phyloP scores from a whole-genome alignment of 2,329 filamentous ascomycete genomes.

The Clonostachys sp. region DNA sequence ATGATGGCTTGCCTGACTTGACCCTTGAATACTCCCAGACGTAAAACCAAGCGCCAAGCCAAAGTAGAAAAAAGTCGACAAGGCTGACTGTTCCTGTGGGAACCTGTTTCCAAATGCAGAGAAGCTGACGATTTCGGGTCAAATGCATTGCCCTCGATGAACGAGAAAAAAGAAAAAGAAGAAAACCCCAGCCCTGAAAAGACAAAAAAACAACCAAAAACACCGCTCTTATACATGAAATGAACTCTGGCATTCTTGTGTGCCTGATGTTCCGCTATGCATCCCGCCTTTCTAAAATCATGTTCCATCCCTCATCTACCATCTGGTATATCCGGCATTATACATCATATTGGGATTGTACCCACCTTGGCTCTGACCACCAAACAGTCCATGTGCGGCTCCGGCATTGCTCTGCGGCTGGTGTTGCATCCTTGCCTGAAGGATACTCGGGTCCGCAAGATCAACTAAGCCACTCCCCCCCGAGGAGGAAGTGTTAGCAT shows the following conservation, averaged over 20 bases:
- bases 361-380: constrained; percentile 89
- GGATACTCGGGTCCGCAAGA: constrained; percentile 99
- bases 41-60: background rate
- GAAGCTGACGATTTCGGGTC: no score
- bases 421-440: constrained; percentile 96
- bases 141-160: no score
- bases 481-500: constrained; percentile 99
- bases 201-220: background rate
- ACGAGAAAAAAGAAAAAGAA: background rate
- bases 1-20: constrained; percentile 64
- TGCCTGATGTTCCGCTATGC: no score
- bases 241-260: background rate
- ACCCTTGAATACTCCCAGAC: constrained; percentile 13
- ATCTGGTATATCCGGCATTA: constrained; percentile 33
- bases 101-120: no score
- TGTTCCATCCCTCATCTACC: background rate
- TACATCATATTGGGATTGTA: constrained; percentile 89
- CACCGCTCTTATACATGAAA: background rate
- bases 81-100: no score
- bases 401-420: constrained; percentile 75
- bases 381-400: constrained; percentile 86
- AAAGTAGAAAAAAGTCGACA: background rate
- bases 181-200: background rate
- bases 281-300: no score
- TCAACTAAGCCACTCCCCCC: constrained; percentile 98